phyloP scores from a whole-genome alignment of 225 moss, liverwort and hornwort genomes.

The Asterella californica region DNA sequence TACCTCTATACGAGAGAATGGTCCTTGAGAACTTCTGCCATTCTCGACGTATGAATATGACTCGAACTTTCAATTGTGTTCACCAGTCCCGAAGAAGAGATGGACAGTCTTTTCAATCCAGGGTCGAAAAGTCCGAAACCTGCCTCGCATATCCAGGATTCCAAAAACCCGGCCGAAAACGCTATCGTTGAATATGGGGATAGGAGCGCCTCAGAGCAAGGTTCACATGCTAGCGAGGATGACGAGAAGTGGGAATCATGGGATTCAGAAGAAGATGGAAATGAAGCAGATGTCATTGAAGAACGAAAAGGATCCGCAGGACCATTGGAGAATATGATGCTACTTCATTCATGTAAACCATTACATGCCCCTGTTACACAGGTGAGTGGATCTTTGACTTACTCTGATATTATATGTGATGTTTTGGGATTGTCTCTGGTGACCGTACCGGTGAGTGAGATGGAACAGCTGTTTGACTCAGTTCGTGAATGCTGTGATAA shows the following conservation, averaged over 20 bases:
- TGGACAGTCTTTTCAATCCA: conserved; percentile 37
- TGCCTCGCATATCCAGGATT: background rate
- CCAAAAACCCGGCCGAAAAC: background rate
- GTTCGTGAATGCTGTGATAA: background rate
- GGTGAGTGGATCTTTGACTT: conserved; percentile 30
- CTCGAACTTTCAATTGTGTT: background rate
- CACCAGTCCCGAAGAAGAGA: conserved; percentile 38
- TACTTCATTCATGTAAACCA: conserved; percentile 49
- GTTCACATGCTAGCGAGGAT: conserved; percentile 23
- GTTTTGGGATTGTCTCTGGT: background rate
- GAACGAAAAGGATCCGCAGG: conserved; percentile 53
- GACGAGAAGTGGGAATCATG: conserved; percentile 43
- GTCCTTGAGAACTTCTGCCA: too few species aligned
- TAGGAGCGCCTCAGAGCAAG: conserved; percentile 8
- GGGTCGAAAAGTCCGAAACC: background rate
- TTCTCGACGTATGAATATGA: too few species aligned
- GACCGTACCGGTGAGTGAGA: background rate
- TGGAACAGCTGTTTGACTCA: background rate
- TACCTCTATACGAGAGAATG: too few species aligned
- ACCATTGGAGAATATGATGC: conserved; percentile 45
- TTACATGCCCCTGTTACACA: conserved; percentile 52
- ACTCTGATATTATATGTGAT: background rate
- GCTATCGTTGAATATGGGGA: background rate
- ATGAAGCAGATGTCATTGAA: conserved; percentile 7
- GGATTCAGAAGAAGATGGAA: conserved; percentile 15